Evolutionary conservation across 2,329 filamentous ascomycete species (phyloP).

Genomic region (Neonectria faginata): DNA sequence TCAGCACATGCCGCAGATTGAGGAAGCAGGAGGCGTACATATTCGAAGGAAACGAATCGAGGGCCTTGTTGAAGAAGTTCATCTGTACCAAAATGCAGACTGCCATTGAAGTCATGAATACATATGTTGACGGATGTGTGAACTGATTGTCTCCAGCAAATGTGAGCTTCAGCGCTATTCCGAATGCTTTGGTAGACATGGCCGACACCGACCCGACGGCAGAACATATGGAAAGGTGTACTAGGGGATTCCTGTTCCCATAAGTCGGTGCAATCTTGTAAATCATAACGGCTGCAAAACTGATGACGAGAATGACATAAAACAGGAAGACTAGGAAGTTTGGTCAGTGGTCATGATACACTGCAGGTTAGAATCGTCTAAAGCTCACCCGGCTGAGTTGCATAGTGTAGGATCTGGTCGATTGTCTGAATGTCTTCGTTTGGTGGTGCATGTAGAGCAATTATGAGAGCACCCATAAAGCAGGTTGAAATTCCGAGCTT

Average conservation of each 20-base stretch:
- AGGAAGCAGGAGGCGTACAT: conserved; percentile 3
- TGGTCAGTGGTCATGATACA: neutral
- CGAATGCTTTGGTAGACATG: conserved; percentile 21
- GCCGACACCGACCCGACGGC: conserved; percentile 11
- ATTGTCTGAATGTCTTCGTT: conserved; percentile 17
- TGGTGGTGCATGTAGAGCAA: conserved; percentile 13
- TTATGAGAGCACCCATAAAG: conserved; percentile 8
- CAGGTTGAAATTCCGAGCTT: conserved; percentile 14
- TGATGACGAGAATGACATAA: neutral
- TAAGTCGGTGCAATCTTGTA: conserved; percentile 7
- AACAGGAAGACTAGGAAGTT: conserved; percentile 5
- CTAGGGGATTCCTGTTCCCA: conserved; percentile 6
- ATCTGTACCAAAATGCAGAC: conserved; percentile 16
- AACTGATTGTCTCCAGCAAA: conserved; percentile 20
- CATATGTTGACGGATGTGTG: conserved; percentile 9
- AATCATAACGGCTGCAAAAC: conserved; percentile 1
- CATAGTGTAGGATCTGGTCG: conserved; percentile 13
- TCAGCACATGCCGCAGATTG: too few relatives aligned
- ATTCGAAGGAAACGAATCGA: conserved; percentile 5
- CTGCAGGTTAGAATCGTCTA: too few relatives aligned
- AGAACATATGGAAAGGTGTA: conserved; percentile 20
- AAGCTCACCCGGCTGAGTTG: conserved; percentile 6
- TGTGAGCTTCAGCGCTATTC: conserved; percentile 16
- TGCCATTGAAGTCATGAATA: conserved; percentile 5
- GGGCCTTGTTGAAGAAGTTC: conserved; percentile 22